A percentile compares a stretch with the other conserved stretches of the same genome.
Evolutionary conservation across 2,329 filamentous ascomycete genomes (phyloP).

Genomic region (Didymellaceae sp.): DNA sequence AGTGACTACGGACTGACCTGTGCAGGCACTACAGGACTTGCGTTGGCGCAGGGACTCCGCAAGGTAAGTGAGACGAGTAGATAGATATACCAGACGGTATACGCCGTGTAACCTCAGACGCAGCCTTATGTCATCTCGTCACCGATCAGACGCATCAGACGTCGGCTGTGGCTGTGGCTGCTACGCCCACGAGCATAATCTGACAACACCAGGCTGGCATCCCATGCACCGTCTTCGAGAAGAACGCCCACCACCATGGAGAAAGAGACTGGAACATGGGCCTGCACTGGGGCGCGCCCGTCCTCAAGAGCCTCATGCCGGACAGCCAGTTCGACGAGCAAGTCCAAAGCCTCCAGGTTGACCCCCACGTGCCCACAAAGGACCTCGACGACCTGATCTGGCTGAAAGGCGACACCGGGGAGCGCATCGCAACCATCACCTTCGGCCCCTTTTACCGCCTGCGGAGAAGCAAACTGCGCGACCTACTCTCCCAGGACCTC

Average conservation of each 20-base stretch:
- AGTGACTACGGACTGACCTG: no score
- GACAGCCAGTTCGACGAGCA: conserved; percentile 58
- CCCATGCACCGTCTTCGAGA: conserved; percentile 63
- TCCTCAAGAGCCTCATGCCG: conserved; percentile 60
- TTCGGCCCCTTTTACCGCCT: conserved; percentile 47
- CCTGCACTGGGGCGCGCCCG: conserved; percentile 66
- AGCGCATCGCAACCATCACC: conserved; percentile 42
- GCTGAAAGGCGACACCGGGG: conserved; percentile 45
- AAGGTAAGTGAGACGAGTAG: conserved; percentile 37
- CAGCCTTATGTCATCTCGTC: conserved; percentile 7
- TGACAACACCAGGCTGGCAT: conserved; percentile 38
- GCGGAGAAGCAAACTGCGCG: conserved; percentile 43
- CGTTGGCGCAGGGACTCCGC: conserved; percentile 45
- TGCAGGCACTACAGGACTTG: conserved; percentile 45
- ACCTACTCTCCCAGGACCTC: conserved; percentile 38
- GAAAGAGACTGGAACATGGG: conserved; percentile 69
- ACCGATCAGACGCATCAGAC: conserved; percentile 2
- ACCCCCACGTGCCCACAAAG: conserved; percentile 55
- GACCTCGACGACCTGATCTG: conserved; percentile 44
- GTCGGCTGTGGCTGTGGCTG: not conserved
- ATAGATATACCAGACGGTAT: no score
- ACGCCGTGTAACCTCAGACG: not conserved
- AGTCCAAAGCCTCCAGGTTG: conserved; percentile 58
- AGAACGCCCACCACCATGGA: conserved; percentile 54
- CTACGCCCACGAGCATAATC: conserved; percentile 1